Percentiles rank a stretch among this genome's conserved stretches.
Evolutionary conservation across 1,139 yeast species (phyloP).

Genomic region (Ashbya aceris): DNA sequence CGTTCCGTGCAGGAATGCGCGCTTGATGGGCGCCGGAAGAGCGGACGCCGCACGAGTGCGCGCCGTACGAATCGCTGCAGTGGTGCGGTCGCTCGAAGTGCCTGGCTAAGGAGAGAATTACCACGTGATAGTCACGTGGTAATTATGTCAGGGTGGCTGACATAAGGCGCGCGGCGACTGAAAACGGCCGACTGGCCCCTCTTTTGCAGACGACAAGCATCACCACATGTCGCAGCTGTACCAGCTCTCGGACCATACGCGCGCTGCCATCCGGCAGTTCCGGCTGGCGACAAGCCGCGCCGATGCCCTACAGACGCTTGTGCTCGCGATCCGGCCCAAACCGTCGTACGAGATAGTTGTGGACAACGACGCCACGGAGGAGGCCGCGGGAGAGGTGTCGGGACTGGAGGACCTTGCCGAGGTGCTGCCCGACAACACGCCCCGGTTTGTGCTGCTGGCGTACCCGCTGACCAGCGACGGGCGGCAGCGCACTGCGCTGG

Average conservation of each 20-base stretch:
- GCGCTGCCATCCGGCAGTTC: conserved; percentile 54
- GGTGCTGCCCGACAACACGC: conserved; percentile 73
- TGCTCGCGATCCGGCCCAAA: conserved; percentile 38
- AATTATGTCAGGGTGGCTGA: no score
- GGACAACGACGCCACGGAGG: conserved; percentile 36
- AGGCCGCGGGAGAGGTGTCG: conserved; percentile 31
- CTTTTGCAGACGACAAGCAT: background rate
- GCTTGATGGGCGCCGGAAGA: no score
- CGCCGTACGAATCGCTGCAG: background rate
- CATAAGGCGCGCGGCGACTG: no score
- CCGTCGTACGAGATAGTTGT: conserved; percentile 45
- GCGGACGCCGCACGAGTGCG: background rate
- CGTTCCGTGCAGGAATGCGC: no score
- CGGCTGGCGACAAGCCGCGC: conserved; percentile 64
- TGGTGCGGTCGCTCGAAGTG: no score
- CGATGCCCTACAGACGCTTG: conserved; percentile 51
- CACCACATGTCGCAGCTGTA: conserved; percentile 35
- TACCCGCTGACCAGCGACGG: conserved; percentile 74
- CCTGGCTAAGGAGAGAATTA: no score
- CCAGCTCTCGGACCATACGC: conserved; percentile 57
- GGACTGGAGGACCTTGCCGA: conserved; percentile 53
- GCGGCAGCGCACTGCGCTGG: conserved; percentile 62
- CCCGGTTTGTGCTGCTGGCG: conserved; percentile 69
- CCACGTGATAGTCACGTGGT: no score
- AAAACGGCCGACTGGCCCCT: no score